Evolutionary conservation across 2,329 filamentous ascomycete species (phyloP).

Genomic region (Ascochyta pisi): DNA sequence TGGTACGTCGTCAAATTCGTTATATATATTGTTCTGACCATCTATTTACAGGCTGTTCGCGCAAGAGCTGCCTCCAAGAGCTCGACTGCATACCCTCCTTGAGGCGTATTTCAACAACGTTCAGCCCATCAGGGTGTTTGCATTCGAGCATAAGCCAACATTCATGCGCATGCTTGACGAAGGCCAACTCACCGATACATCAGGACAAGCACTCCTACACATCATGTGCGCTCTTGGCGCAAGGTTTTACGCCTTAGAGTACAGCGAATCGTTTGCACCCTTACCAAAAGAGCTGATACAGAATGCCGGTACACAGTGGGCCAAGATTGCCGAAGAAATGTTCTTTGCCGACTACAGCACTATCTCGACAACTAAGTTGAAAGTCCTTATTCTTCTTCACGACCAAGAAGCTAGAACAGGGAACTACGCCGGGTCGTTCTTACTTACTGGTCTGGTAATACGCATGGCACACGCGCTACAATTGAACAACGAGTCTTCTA

Average conservation of each 20-base stretch:
- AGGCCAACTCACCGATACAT: slow-evolving; percentile 35
- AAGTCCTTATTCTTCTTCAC: slow-evolving; percentile 40
- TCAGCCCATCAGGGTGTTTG: slow-evolving; percentile 37
- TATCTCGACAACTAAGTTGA: slow-evolving; percentile 41
- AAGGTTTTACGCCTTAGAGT: slow-evolving; percentile 41
- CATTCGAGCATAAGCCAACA: slow-evolving; percentile 42
- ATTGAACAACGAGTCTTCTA: slow-evolving; percentile 39
- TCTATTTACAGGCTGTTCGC: slow-evolving; percentile 29
- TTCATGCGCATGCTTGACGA: slow-evolving; percentile 46
- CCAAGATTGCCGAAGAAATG: slow-evolving; percentile 41
- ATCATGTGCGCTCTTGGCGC: slow-evolving; percentile 44
- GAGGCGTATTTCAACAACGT: slow-evolving; percentile 45
- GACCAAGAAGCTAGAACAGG: slow-evolving; percentile 42
- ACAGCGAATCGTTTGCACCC: slow-evolving; percentile 35
- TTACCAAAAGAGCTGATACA: slow-evolving; percentile 40
- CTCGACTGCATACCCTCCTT: slow-evolving; percentile 34
- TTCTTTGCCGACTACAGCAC: slow-evolving; percentile 45
- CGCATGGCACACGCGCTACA: slow-evolving; percentile 44
- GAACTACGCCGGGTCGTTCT: slow-evolving; percentile 42
- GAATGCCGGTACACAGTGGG: slow-evolving; percentile 43
- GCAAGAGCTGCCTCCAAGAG: slow-evolving; percentile 30
- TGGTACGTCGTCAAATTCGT: slow-evolving; percentile 21
- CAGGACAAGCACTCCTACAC: slow-evolving; percentile 40
- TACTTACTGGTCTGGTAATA: slow-evolving; percentile 41
- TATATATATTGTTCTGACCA: background rate